Evolutionary conservation across 352 stramenopile species (phyloP).

Genomic region (Pythium chondricola): DNA sequence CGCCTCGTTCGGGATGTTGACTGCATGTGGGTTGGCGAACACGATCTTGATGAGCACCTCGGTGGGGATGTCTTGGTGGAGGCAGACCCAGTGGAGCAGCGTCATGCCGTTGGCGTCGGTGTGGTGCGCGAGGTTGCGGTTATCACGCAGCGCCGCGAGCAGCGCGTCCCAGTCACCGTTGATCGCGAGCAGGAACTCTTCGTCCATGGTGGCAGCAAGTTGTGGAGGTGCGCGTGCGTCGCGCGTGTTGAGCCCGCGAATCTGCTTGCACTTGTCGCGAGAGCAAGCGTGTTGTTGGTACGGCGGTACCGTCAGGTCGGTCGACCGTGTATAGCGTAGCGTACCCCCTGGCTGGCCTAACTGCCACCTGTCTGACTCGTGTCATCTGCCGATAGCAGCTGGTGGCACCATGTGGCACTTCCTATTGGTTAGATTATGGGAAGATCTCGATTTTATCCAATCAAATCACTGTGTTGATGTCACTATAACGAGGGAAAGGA

Average conservation of each 20-base stretch:
- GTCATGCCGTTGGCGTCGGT: slow-evolving; percentile 72
- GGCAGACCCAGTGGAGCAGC: slow-evolving; percentile 72
- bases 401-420: neutral
- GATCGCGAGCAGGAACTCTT: slow-evolving; percentile 69
- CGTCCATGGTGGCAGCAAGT: slow-evolving; percentile 44
- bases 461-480: neutral
- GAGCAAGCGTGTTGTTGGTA: too few relatives aligned
- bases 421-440: neutral
- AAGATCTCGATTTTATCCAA: neutral
- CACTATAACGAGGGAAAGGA: neutral
- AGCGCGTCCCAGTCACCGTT: slow-evolving; percentile 78
- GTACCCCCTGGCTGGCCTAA: too few relatives aligned
- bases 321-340: too few relatives aligned
- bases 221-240: neutral
- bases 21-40: slow-evolving; percentile 68
- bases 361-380: too few relatives aligned
- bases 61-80: slow-evolving; percentile 66
- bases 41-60: slow-evolving; percentile 78
- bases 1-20: slow-evolving; percentile 67
- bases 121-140: slow-evolving; percentile 46
- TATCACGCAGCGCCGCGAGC: slow-evolving; percentile 54
- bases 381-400: neutral
- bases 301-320: too few relatives aligned
- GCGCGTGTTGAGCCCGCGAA: neutral
- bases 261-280: neutral